Percentiles rank a stretch among this genome's conserved stretches.
Evolutionary conservation across 805 yeast species (phyloP).

Genomic region (Cyberlindnera subsufficiens): DNA sequence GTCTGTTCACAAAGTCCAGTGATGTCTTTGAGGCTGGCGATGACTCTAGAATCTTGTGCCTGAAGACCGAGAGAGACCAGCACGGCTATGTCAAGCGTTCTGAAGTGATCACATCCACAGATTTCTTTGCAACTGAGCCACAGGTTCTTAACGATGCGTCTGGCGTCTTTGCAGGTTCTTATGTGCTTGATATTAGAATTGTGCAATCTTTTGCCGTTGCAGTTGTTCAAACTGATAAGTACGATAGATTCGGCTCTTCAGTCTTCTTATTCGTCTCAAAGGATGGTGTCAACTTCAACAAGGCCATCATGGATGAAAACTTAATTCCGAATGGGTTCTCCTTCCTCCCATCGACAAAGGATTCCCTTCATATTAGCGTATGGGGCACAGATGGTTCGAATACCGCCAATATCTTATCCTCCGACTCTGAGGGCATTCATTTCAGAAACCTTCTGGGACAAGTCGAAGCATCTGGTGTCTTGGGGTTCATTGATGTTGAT

Average conservation of each 20-base stretch:
- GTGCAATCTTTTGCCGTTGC: slow-evolving; percentile 31
- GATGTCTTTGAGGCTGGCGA: slow-evolving; percentile 21
- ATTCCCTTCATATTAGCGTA: slow-evolving; percentile 35
- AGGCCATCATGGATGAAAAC: slow-evolving; percentile 26
- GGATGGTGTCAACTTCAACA: slow-evolving; percentile 27
- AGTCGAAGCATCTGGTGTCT: slow-evolving; percentile 24
- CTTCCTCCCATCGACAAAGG: slow-evolving; percentile 31
- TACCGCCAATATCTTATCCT: slow-evolving; percentile 19
- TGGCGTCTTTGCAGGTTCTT: slow-evolving; percentile 22
- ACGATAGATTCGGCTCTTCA: slow-evolving; percentile 19
- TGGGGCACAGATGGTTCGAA: slow-evolving; percentile 18
- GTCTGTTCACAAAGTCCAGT: slow-evolving; percentile 26
- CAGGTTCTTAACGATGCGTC: slow-evolving; percentile 27
- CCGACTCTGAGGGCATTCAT: slow-evolving; percentile 49
- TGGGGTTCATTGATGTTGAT: slow-evolving; percentile 30
- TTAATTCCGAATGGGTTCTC: slow-evolving; percentile 20
- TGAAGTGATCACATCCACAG: slow-evolving; percentile 29
- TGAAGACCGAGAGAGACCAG: slow-evolving; percentile 35
- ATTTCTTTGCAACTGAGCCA: slow-evolving; percentile 35
- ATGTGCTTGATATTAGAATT: slow-evolving; percentile 26
- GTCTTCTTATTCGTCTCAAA: slow-evolving; percentile 25
- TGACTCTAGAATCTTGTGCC: slow-evolving; percentile 32
- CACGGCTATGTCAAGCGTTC: slow-evolving; percentile 29
- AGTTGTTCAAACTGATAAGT: slow-evolving; percentile 18
- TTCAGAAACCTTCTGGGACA: slow-evolving; percentile 39